A percentile compares a stretch with the other conserved stretches of the same genome.
Evolutionary conservation across 108 stramenopile genomes (phyloP).

Genomic region (Cylindrotheca closterium): DNA sequence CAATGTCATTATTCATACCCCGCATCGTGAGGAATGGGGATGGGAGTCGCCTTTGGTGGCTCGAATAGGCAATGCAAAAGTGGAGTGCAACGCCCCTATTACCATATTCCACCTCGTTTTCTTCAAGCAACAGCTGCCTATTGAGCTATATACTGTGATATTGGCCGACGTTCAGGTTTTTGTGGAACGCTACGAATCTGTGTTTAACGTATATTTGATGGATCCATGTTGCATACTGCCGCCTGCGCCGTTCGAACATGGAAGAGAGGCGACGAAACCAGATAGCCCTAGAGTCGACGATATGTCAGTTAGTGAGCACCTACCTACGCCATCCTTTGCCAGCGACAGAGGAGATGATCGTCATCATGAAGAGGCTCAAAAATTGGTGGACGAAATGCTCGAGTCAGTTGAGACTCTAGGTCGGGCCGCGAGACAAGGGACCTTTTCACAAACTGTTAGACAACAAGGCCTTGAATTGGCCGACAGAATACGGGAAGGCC

Average conservation of each 20-base stretch:
- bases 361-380: conserved; percentile 40
- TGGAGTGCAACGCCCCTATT: conserved; percentile 37
- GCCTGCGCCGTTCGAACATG: conserved; percentile 20
- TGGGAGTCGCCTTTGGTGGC: conserved; percentile 63
- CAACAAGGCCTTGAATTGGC: conserved; percentile 41
- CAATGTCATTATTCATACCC: conserved; percentile 52
- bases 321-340: neutral
- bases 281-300: no score
- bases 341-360: no score
- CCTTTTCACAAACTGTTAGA: conserved; percentile 26
- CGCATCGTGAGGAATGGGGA: conserved; percentile 40
- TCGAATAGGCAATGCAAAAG: conserved; percentile 38
- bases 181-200: conserved; percentile 48
- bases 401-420: conserved; percentile 43
- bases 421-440: conserved; percentile 44
- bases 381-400: conserved; percentile 50
- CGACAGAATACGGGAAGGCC: conserved; percentile 30
- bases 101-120: conserved; percentile 22
- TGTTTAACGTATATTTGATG: conserved; percentile 58
- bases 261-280: neutral
- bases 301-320: neutral
- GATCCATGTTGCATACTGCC: conserved; percentile 41
- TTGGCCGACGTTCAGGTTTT: conserved; percentile 60
- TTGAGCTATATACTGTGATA: conserved; percentile 43
- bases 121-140: conserved; percentile 21